phyloP scores from a whole-genome alignment of 1,284 basidiomycete species.

The Somion occarium region DNA sequence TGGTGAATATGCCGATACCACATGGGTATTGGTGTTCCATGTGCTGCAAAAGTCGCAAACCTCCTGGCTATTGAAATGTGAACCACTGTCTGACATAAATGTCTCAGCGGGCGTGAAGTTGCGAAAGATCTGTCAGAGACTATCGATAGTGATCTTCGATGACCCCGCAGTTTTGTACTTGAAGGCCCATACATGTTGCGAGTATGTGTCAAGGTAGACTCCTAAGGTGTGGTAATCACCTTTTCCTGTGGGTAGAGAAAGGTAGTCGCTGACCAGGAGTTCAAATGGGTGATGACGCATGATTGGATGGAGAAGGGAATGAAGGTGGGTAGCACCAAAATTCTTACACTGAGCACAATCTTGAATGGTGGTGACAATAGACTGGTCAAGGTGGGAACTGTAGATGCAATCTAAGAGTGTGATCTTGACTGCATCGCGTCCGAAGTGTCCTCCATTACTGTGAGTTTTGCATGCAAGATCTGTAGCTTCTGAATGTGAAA shows the following conservation, averaged over 20 bases:
- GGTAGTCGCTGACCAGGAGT: slow-evolving; percentile 29
- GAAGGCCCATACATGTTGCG: slow-evolving; percentile 25
- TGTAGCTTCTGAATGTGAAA: slow-evolving; percentile 16
- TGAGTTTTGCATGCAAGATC: slow-evolving; percentile 11
- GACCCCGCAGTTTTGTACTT: slow-evolving; percentile 22
- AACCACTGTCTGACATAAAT: slow-evolving; percentile 34
- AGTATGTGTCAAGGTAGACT: slow-evolving; percentile 24
- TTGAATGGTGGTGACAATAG: slow-evolving; percentile 24
- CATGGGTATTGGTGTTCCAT: slow-evolving; percentile 17
- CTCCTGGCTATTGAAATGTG: slow-evolving; percentile 32
- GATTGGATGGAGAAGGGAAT: slow-evolving; percentile 32
- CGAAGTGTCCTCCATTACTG: slow-evolving; percentile 24
- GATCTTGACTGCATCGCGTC: slow-evolving; percentile 25
- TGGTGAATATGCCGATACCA: slow-evolving; percentile 32
- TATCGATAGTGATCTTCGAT: slow-evolving; percentile 21
- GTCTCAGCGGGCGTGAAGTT: slow-evolving; percentile 23
- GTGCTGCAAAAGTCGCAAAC: slow-evolving; percentile 26
- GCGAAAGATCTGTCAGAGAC: slow-evolving; percentile 21
- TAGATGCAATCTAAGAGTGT: slow-evolving; percentile 21
- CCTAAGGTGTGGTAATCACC: slow-evolving; percentile 27
- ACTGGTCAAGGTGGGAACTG: slow-evolving; percentile 26
- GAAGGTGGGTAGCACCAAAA: slow-evolving; percentile 23
- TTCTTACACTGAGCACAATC: slow-evolving; percentile 26
- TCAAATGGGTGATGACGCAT: slow-evolving; percentile 31
- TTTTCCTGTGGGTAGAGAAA: slow-evolving; percentile 29